phyloP scores from a whole-genome alignment of 352 stramenopile genomes.

The Globisporangium solare region DNA sequence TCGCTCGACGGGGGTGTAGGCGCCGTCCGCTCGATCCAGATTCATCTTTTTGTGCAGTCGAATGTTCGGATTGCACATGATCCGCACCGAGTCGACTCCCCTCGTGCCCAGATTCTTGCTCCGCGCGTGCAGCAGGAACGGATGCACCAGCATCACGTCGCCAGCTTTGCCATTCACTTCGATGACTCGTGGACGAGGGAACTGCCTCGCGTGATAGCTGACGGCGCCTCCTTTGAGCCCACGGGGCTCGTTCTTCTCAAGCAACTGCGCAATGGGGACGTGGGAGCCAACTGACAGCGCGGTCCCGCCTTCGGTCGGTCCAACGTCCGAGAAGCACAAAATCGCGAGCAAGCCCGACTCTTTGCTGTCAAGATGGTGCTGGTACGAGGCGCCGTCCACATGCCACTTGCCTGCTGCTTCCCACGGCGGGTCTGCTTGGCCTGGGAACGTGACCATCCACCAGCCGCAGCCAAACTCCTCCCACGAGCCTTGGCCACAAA shows the following conservation, averaged over 20 bases:
- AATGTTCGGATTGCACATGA: constrained; percentile 75
- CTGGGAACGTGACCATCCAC: constrained; percentile 83
- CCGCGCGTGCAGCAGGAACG: constrained; percentile 73
- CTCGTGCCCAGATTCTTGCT: constrained; percentile 58
- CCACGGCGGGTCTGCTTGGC: constrained; percentile 47
- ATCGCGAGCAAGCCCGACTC: constrained; percentile 75
- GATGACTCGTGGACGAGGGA: constrained; percentile 30
- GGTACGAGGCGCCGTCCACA: constrained; percentile 70
- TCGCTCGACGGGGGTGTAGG: constrained; percentile 39
- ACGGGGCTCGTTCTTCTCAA: constrained; percentile 42
- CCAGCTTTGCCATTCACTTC: constrained; percentile 66
- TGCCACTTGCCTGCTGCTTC: constrained; percentile 73
- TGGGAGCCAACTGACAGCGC: constrained; percentile 67
- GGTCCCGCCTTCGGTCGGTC: constrained; percentile 54
- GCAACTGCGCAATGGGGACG: constrained; percentile 43
- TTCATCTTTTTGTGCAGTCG: constrained; percentile 40
- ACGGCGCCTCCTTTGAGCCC: constrained; percentile 58
- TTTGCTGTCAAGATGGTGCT: constrained; percentile 63
- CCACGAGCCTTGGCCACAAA: constrained; percentile 62
- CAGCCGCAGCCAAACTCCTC: constrained; percentile 71
- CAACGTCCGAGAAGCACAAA: constrained; percentile 78
- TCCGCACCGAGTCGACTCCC: constrained; percentile 50
- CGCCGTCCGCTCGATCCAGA: constrained; percentile 23
- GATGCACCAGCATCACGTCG: constrained; percentile 78
- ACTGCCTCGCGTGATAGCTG: constrained; percentile 35